Evolutionary conservation across 495 filamentous ascomycete species (phyloP).

Genomic region (Penicillium pulvis): DNA sequence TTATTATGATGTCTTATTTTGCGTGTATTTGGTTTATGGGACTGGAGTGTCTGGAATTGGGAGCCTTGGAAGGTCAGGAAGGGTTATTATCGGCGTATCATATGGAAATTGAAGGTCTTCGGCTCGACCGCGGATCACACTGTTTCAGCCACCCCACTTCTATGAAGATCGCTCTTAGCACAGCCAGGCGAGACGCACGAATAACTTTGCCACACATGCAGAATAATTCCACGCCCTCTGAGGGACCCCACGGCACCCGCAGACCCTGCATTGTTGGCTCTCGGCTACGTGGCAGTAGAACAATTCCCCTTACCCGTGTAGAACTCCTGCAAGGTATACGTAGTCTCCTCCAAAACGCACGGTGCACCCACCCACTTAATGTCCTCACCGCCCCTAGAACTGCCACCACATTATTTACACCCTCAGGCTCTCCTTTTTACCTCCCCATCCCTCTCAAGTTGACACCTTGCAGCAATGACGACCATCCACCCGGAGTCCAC

Average conservation of each 20-base stretch:
- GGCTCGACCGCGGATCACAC: conserved; percentile 23
- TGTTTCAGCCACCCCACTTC: conserved; percentile 33
- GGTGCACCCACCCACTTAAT: conserved; percentile 9
- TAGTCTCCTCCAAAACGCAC: conserved; percentile 12
- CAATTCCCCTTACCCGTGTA: background rate
- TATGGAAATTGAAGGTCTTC: conserved; percentile 22
- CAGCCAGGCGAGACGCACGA: conserved; percentile 17
- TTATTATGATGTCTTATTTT: conserved; percentile 4
- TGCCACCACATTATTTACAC: conserved; percentile 32
- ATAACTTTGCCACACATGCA: background rate
- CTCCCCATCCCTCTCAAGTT: conserved; percentile 28
- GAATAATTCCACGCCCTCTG: conserved; percentile 2
- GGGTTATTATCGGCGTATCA: conserved; percentile 23
- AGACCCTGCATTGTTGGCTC: background rate
- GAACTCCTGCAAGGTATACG: conserved; percentile 2
- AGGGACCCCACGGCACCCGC: background rate
- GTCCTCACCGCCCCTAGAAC: conserved; percentile 29
- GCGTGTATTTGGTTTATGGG: background rate
- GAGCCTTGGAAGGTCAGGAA: conserved; percentile 9
- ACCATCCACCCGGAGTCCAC: conserved; percentile 53
- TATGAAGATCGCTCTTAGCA: conserved; percentile 23
- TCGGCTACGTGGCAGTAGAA: background rate
- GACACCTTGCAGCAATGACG: conserved; percentile 41
- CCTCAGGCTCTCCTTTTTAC: conserved; percentile 26
- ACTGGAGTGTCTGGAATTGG: conserved; percentile 6